phyloP scores from a whole-genome alignment of 2,329 filamentous ascomycete species.

The Neofusicoccum sp. region DNA sequence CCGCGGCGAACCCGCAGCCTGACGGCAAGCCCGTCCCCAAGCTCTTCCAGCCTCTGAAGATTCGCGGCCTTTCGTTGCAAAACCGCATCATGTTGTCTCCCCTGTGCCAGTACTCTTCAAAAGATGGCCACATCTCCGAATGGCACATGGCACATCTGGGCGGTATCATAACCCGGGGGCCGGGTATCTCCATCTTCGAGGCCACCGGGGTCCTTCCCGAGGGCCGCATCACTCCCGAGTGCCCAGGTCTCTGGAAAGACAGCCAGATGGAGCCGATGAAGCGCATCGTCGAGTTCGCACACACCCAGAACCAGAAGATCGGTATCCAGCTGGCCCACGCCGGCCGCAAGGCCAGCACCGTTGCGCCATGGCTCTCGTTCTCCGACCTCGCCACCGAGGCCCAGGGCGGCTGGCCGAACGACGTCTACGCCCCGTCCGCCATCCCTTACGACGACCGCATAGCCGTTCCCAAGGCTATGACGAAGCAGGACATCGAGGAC shows the following conservation, averaged over 20 bases:
- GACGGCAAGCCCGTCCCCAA: conserved; percentile 53
- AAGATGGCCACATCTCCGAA: conserved; percentile 71
- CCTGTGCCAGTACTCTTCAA: conserved; percentile 65
- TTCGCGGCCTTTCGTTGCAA: conserved; percentile 59
- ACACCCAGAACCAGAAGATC: conserved; percentile 73
- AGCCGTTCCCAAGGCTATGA: conserved; percentile 66
- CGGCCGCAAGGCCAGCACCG: conserved; percentile 61
- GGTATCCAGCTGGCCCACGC: conserved; percentile 82
- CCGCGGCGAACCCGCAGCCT: conserved; percentile 46
- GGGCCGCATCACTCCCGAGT: conserved; percentile 80
- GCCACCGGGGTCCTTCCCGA: conserved; percentile 73
- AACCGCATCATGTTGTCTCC: conserved; percentile 66
- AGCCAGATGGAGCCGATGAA: conserved; percentile 71
- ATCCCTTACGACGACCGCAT: conserved; percentile 62
- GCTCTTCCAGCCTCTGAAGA: conserved; percentile 57
- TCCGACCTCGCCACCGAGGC: conserved; percentile 56
- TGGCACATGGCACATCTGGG: conserved; percentile 84
- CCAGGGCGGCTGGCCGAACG: conserved; percentile 50
- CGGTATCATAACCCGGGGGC: conserved; percentile 73
- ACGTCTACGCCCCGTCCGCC: conserved; percentile 57
- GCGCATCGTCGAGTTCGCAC: conserved; percentile 72
- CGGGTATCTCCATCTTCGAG: conserved; percentile 72
- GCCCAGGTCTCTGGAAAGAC: conserved; percentile 80
- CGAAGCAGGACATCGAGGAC: conserved; percentile 63
- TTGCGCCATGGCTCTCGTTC: conserved; percentile 62